A percentile compares a stretch with the other conserved stretches of the same genome.
phyloP scores from a whole-genome alignment of 495 filamentous ascomycete genomes.

The Pyrenopolyporus hunteri region DNA sequence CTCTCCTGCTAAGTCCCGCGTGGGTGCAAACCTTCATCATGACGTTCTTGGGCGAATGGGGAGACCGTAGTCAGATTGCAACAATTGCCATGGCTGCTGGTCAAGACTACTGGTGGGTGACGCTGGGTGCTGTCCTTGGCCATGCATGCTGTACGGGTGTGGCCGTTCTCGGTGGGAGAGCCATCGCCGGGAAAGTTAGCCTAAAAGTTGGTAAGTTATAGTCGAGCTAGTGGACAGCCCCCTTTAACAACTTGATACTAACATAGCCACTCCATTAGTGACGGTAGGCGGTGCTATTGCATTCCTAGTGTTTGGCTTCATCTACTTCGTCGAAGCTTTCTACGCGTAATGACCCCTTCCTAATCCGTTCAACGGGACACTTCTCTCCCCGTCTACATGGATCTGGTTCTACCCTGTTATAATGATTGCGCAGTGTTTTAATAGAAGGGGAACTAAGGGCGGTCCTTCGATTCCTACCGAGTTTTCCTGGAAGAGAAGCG shows the following conservation, averaged over 20 bases:
- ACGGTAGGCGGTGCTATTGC: slow-evolving; percentile 93
- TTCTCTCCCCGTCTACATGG: not conserved
- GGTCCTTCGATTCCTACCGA: slow-evolving; percentile 2
- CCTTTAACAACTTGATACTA: slow-evolving; percentile 15
- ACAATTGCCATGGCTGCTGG: slow-evolving; percentile 99
- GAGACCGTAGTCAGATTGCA: slow-evolving; percentile 95
- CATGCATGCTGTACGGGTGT: slow-evolving; percentile 89
- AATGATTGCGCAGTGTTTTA: slow-evolving; percentile 24
- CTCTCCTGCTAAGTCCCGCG: slow-evolving; percentile 86
- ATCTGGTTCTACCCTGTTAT: not conserved
- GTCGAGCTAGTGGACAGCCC: not conserved
- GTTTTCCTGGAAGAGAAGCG: not conserved
- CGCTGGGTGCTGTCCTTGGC: slow-evolving; percentile 82
- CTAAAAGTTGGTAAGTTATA: slow-evolving; percentile 95
- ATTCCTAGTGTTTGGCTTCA: slow-evolving; percentile 88
- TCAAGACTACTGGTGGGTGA: slow-evolving; percentile 99
- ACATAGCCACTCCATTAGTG: slow-evolving; percentile 60
- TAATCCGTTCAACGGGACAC: not conserved
- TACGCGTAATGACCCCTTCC: slow-evolving; percentile 51
- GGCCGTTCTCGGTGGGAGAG: slow-evolving; percentile 91
- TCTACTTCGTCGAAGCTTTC: slow-evolving; percentile 85
- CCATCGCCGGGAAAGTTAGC: slow-evolving; percentile 92
- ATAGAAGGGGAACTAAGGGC: slow-evolving; percentile 5
- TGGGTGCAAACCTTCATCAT: slow-evolving; percentile 99
- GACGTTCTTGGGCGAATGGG: slow-evolving; percentile 99